A percentile compares a stretch with the other conserved stretches of the same genome.
These are phyloP conservation scores for Venturia aucupariae DNA, from an alignment of 2,329 filamentous ascomycete genomes.

Conservation along the genomic window DNA sequence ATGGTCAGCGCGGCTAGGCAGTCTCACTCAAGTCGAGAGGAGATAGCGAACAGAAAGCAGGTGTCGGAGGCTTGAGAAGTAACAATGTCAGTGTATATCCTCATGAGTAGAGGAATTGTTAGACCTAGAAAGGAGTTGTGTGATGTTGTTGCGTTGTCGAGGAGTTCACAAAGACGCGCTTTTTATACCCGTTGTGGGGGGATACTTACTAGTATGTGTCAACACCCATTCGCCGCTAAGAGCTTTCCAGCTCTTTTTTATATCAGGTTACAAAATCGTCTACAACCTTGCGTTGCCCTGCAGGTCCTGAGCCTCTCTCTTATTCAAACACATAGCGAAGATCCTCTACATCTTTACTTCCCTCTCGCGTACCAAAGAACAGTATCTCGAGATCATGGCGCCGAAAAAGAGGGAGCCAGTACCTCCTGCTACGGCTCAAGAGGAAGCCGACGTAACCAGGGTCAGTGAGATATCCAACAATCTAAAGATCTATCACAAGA, in stretches of 20 bases:
- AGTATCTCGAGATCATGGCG: not conserved
- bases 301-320: too few species aligned
- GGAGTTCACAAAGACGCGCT: not conserved
- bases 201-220: not conserved
- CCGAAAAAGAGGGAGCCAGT: not conserved
- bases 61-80: not conserved
- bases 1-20: not conserved
- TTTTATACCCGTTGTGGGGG: not conserved
- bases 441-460: not conserved
- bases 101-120: not conserved
- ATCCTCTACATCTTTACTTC: not conserved
- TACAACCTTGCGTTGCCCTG: too few species aligned
- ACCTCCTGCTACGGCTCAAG: not conserved
- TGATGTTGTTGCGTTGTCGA: not conserved
- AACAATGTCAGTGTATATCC: not conserved
- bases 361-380: not conserved
- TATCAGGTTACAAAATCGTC: too few species aligned
- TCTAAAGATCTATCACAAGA: not conserved
- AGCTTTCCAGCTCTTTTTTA: not conserved
- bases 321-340: not conserved
- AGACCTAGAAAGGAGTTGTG: not conserved
- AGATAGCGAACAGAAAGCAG: not conserved
- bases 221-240: not conserved
- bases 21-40: too few species aligned
- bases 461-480: not conserved